Percentiles rank a stretch among this genome's conserved stretches.
Evolutionary conservation across 306 rosid genomes (phyloP).

Genomic region (Vigna reflexopilosa): DNA sequence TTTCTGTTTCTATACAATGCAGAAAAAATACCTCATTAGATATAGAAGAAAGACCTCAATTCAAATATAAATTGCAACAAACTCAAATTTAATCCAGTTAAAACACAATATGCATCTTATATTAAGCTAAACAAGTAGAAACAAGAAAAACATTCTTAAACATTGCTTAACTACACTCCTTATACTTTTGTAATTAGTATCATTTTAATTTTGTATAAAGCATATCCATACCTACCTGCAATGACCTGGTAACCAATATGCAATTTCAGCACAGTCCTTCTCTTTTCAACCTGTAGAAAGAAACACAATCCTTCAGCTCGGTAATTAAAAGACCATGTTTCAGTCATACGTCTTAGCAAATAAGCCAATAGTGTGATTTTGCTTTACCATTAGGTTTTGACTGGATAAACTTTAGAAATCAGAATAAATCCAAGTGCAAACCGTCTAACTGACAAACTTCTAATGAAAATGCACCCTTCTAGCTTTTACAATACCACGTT

Average conservation of each 20-base stretch:
- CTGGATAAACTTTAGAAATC: constrained; percentile 18
- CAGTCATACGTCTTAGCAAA: constrained; percentile 3
- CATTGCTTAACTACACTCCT: not conserved
- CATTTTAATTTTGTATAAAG: constrained; percentile 3
- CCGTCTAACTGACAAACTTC: constrained; percentile 30
- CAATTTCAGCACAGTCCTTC: constrained; percentile 1
- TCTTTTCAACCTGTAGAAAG: constrained; percentile 35
- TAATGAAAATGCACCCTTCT: constrained; percentile 53
- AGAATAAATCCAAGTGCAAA: constrained; percentile 30
- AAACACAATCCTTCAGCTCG: constrained; percentile 35
- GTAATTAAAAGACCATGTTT: constrained; percentile 39
- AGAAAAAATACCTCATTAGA: not conserved
- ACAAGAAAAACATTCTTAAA: constrained; percentile 20
- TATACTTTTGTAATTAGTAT: not conserved
- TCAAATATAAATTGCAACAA: constrained; percentile 7
- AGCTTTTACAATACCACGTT: constrained; percentile 63
- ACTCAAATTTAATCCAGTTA: not conserved
- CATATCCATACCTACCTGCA: constrained; percentile 36
- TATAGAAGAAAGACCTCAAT: not conserved
- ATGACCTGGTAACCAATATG: constrained; percentile 20
- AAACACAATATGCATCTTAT: not conserved
- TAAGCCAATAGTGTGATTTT: constrained; percentile 7
- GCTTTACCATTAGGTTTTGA: constrained; percentile 37
- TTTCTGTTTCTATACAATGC: constrained; percentile 13
- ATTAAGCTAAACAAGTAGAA: not conserved